Conservation (phyloP, 1,284 basidiomycete species). For the Moesziomyces parantarcticus region DNA sequence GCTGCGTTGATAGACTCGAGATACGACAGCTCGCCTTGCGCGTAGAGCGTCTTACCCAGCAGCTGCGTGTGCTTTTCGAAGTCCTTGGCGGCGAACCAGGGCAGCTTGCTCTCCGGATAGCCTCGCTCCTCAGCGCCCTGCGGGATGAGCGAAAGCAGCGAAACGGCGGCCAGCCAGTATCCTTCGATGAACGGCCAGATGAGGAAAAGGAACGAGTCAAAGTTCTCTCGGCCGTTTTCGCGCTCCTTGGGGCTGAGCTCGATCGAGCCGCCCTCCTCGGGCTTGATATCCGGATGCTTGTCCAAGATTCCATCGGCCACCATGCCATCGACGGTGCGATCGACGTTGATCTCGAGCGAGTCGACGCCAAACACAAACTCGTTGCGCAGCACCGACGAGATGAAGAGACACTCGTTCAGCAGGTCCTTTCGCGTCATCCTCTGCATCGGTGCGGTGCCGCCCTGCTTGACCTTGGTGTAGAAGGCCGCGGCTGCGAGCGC, state of each 20-base stretch:
- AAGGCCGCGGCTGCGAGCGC: conserved; percentile 57
- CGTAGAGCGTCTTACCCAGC: conserved; percentile 68
- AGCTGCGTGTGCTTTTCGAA: conserved; percentile 67
- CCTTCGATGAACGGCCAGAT: conserved; percentile 65
- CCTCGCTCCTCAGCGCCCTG: conserved; percentile 19
- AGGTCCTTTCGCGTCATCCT: conserved; percentile 59
- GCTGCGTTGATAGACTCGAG: conserved; percentile 65
- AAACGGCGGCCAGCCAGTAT: conserved; percentile 68
- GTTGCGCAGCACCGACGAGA: conserved; percentile 66
- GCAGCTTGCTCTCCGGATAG: conserved; percentile 41
- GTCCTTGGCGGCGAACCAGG: conserved; percentile 66
- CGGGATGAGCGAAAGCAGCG: conserved; percentile 65
- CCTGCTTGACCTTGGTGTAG: conserved; percentile 68
- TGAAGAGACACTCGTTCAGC: conserved; percentile 60
- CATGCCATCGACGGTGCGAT: conserved; percentile 54
- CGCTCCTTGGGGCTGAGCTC: conserved; percentile 57
- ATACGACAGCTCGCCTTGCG: conserved; percentile 67
- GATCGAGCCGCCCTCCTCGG: conserved; percentile 41
- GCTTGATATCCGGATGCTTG: conserved; percentile 29
- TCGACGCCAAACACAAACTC: conserved; percentile 68
- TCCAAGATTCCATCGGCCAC: conserved; percentile 38
- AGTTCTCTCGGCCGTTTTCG: conserved; percentile 64
- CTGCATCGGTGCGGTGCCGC: conserved; percentile 64
- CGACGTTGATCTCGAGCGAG: conserved; percentile 64
- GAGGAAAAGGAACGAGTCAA: conserved; percentile 63